Evolutionary conservation across 768 basidiomycete species (phyloP).

Genomic region (Suillus alpinus): DNA sequence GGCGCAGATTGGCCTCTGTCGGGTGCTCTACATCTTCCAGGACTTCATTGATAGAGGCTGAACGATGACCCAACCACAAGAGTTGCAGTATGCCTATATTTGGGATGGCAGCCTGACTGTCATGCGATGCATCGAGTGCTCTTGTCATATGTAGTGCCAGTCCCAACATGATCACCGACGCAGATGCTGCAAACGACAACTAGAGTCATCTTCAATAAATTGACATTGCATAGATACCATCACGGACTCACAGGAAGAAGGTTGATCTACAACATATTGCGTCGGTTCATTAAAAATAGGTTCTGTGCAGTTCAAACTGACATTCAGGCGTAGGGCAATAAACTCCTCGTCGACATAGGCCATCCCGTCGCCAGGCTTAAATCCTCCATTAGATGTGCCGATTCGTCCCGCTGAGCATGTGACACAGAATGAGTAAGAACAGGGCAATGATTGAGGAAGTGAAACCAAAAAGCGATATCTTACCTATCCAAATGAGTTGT

Average conservation of each 20-base stretch:
- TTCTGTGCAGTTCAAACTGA: background rate
- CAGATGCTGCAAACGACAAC: background rate
- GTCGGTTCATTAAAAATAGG: too few relatives aligned
- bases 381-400: background rate
- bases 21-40: conserved; percentile 1
- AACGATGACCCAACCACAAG: conserved; percentile 8
- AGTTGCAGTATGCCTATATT: conserved; percentile 3
- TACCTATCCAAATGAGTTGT: background rate
- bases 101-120: background rate
- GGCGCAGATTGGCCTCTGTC: conserved; percentile 2
- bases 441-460: background rate
- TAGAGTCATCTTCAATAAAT: background rate
- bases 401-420: background rate
- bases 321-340: background rate
- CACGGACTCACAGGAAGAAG: conserved; percentile 2
- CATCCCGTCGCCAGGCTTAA: background rate
- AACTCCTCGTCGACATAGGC: background rate
- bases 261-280: background rate
- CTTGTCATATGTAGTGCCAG: background rate
- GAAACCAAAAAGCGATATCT: background rate
- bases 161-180: conserved; percentile 1
- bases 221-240: background rate
- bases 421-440: background rate
- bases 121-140: background rate
- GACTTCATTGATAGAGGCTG: background rate